Base-by-base conservation (phyloP, 2,329 filamentous ascomycete species). In the Trichoderma endophyticum region DNA sequence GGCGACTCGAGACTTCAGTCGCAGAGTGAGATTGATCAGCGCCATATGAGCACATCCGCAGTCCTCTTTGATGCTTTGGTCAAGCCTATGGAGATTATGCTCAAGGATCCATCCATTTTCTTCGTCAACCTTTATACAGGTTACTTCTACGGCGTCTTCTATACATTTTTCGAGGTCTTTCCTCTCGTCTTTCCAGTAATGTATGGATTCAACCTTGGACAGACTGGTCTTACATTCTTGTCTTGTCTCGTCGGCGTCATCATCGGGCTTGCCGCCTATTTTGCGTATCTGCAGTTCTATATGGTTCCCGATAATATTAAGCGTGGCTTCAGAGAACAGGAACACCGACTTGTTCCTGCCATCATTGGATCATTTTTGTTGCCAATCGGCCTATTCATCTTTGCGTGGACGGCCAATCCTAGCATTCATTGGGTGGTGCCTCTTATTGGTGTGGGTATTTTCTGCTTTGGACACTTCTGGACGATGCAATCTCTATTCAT, bases 331-430 rank as follows among this genome's bases (percentile, higher is more conserved):
- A 36, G 73, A 5, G 71, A 73, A 7, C 72, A 74, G 1, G 76
- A 77, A 39, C 73, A 73, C 5, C 73, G 75, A 2, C 72, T 77
- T 0, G 72, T 74, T 12, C 75, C 76, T 1, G 76, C 71, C 0
- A 65, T 77, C 12, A 18, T 73, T 30, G 91, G 91, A 48, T 88
- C 86, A 2, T 82, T 90, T 69, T 81, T 92, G 14, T 89, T 93
- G 21, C 90, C 91, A 7, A 82, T 91, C 73, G 89, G 90, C 11
- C 79, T 93, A 0, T 92, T 93, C 78, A 88, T 91, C 75, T 93
- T 93, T 79, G 90, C 86, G 6, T 93, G 91, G 90, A 92, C 90
- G 9, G 89, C 89, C 9, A 91, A 88, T 78, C 77, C 86, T 24
- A 83, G 79, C 72, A 86, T 92, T 71, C 86, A 89, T 81, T 91